A percentile compares a stretch with the other conserved stretches of the same genome.
These are phyloP conservation scores for Cryptococcus wingfieldii DNA, from an alignment of 1,284 basidiomycete genomes.

Conservation along the genomic window DNA sequence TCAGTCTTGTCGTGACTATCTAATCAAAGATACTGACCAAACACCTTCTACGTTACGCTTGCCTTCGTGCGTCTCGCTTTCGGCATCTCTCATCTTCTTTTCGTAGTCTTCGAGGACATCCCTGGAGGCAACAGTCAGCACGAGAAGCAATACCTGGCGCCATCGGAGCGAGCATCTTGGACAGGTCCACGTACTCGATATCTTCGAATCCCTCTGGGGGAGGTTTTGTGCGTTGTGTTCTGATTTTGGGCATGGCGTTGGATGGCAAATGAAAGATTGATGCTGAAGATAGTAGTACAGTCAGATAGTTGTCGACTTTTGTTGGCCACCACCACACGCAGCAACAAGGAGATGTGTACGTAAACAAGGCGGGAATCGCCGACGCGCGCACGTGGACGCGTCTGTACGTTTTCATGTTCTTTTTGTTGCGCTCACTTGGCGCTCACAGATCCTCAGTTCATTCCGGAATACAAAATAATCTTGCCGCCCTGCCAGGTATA, in stretches of 20 bases:
- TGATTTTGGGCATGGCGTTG: constrained; percentile 83
- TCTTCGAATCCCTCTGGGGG: constrained; percentile 98
- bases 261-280: not conserved
- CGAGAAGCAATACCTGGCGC: not conserved
- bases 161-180: not conserved
- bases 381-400: too few species aligned
- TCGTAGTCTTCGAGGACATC: constrained; percentile 90
- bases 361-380: too few species aligned
- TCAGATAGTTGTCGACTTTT: too few species aligned
- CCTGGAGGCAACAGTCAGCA: constrained; percentile 57
- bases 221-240: constrained; percentile 86
- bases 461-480: not conserved
- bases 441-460: not conserved
- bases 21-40: constrained; percentile 57
- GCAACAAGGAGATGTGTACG: too few species aligned
- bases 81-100: constrained; percentile 94
- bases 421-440: not conserved
- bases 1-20: not conserved
- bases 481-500: too few species aligned
- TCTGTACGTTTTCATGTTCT: not conserved
- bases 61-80: constrained; percentile 95
- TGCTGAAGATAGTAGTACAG: too few species aligned
- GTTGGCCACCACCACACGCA: too few species aligned
- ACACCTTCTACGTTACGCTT: constrained; percentile 93
- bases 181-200: constrained; percentile 59